Percentiles rank a stretch among this genome's conserved stretches.
Evolutionary conservation across 192 early-diverging fungal species (phyloP).

Genomic region (Spinellus fusiger): DNA sequence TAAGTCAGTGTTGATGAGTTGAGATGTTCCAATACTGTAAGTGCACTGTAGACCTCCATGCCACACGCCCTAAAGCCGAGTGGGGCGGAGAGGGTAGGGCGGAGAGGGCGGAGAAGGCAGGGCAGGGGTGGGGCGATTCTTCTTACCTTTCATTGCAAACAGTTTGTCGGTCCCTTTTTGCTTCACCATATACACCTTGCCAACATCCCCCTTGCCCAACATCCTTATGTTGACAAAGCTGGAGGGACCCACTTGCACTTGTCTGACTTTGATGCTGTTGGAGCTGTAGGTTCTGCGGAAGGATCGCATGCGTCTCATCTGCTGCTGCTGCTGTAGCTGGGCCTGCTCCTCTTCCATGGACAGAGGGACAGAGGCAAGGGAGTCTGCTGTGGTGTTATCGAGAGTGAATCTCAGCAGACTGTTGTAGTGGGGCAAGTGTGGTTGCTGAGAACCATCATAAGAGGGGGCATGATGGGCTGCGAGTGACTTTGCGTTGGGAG

Average conservation of each 20-base stretch:
- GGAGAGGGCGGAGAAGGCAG: no score
- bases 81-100: no score
- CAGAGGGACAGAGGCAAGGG: not conserved
- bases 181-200: slow-evolving; percentile 92
- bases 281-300: slow-evolving; percentile 77
- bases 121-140: no score
- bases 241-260: slow-evolving; percentile 79
- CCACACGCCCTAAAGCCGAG: no score
- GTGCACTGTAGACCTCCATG: no score
- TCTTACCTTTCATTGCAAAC: slow-evolving; percentile 92
- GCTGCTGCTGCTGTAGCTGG: no score
- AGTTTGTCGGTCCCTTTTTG: slow-evolving; percentile 77
- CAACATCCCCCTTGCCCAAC: slow-evolving; percentile 96
- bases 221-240: slow-evolving; percentile 89
- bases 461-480: not conserved
- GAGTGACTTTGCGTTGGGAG: slow-evolving; percentile 40
- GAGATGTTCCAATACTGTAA: no score
- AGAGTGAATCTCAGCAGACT: slow-evolving; percentile 1
- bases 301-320: slow-evolving; percentile 2
- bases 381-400: slow-evolving; percentile 14
- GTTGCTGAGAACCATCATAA: not conserved
- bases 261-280: slow-evolving; percentile 76
- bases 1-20: no score
- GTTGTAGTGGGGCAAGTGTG: not conserved
- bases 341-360: no score